Evolutionary conservation across 306 rosid species (phyloP), one percentile per base, ranked within the genome.

Genomic region (Rubus idaeus): DNA sequence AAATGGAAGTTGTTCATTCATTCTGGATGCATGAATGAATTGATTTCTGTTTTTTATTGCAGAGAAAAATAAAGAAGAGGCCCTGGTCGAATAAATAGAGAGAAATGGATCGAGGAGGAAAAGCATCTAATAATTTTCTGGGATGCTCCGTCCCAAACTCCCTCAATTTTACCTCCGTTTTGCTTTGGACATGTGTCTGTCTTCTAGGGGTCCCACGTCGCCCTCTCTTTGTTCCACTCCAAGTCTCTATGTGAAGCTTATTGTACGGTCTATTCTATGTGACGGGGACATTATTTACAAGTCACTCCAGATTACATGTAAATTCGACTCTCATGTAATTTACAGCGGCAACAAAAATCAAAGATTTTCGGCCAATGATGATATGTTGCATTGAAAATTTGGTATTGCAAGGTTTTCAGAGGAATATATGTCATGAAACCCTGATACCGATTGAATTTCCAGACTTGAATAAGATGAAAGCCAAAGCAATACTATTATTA

Each of bases 61-160:
- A 30, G 35, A 30, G 35, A 30, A 30, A 30, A 30, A 30, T 30
- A 30, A 30, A 30, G 35, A 30, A 30, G 35, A 30, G 2, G 35
- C 35, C 35, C 35, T 30, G n/a, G n/a, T n/a, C n/a, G 35, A 30
- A 30, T 30, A 30, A 60, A 17, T 51, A n/a, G 16, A 55, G 16
- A 55, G 67, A n/a, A 61, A 37, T 13, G 10, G 63, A 20, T 21
- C 5, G 37, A 57, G 12, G 23, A 12, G 4, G 13, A 17, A 65
- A 10, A 58, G 50, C 68, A 41, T 79, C 58, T 58, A 58, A 21
- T 10, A 23, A 14, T 14, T 78, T 78, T 68, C 56, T 63, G 56
- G 65, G 71, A 64, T 65, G 81, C 67, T 71, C 75, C 57, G 61
- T 47, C 53, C 68, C 75, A 35, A 1, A 37, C 17, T 55, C 46